These are phyloP conservation scores for Pichia eremophila DNA, from an alignment of 805 yeast species.

Conservation along the genomic window DNA sequence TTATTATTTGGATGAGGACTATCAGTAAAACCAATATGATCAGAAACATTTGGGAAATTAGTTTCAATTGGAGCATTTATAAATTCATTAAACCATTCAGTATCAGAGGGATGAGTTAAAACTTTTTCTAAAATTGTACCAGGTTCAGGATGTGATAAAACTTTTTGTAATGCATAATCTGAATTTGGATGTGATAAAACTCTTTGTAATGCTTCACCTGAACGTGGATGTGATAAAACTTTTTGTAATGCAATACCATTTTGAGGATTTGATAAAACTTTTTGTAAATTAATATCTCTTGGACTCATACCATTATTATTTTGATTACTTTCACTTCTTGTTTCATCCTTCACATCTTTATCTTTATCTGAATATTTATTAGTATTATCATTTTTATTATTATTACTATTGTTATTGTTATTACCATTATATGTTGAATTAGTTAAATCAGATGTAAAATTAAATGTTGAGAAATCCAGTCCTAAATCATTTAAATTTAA, in stretches of 20 bases:
- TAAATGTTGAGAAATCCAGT: constrained; percentile 10
- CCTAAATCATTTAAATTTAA: constrained; percentile 20
- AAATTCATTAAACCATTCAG: constrained; percentile 65
- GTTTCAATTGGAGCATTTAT: constrained; percentile 57
- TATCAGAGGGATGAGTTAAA: constrained; percentile 16
- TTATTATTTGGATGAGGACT: constrained; percentile 27
- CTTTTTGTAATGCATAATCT: constrained; percentile 12
- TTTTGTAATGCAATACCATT: constrained; percentile 10
- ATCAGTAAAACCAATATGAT: constrained; percentile 51
- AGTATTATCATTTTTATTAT: neutral
- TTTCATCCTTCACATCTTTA: neutral
- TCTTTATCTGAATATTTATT: too few relatives aligned
- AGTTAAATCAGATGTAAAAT: neutral
- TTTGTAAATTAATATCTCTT: constrained; percentile 7
- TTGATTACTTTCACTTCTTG: neutral
- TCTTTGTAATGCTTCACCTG: constrained; percentile 10
- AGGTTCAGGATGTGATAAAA: constrained; percentile 14
- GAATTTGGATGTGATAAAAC: constrained; percentile 13
- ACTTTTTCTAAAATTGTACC: constrained; percentile 7
- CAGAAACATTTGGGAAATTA: constrained; percentile 41
- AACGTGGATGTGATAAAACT: constrained; percentile 13
- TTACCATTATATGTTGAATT: neutral
- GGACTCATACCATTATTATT: neutral
- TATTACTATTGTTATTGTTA: neutral
- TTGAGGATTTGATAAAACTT: constrained; percentile 12